These are phyloP conservation scores for Ophiocordyceps polyrhachis-furcata DNA, from an alignment of 2,329 filamentous ascomycete genomes.

Conservation along the genomic window DNA sequence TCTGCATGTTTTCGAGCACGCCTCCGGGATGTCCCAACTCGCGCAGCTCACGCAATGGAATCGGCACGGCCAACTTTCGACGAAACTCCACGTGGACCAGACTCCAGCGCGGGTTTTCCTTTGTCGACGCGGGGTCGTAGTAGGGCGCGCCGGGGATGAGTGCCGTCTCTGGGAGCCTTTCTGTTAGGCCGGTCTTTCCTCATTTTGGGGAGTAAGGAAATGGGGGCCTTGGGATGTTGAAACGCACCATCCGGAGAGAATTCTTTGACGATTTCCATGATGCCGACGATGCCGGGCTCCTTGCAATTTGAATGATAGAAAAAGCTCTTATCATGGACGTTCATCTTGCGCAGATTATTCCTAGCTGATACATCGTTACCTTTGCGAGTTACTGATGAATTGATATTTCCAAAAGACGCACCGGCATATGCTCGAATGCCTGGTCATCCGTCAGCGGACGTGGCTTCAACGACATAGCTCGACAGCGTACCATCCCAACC, in stretches of 20 bases:
- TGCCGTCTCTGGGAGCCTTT: constrained; percentile 10
- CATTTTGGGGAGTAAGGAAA: too few relatives aligned
- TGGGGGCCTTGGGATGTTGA: too few relatives aligned
- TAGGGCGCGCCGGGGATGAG: constrained; percentile 37
- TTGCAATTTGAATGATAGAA: constrained; percentile 97
- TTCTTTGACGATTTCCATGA: constrained; percentile 78
- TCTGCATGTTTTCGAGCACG: constrained; percentile 57
- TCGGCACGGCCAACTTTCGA: constrained; percentile 55
- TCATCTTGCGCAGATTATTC: constrained; percentile 86
- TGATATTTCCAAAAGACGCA: constrained; percentile 6
- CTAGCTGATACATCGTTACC: too few relatives aligned
- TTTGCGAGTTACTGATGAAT: too few relatives aligned
- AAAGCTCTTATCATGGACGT: constrained; percentile 77
- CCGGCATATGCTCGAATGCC: constrained; percentile 32
- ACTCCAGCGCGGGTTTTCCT: constrained; percentile 47
- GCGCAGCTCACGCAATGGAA: constrained; percentile 56
- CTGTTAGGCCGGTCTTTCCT: not conserved
- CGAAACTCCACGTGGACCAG: constrained; percentile 79
- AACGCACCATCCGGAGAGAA: constrained; percentile 54
- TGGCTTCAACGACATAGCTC: too few relatives aligned
- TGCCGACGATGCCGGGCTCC: constrained; percentile 67
- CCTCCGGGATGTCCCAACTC: constrained; percentile 35
- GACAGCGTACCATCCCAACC: constrained; percentile 60
- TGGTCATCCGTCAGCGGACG: constrained; percentile 5
- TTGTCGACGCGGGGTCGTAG: constrained; percentile 58